A percentile compares a stretch with the other conserved stretches of the same genome.
Evolutionary conservation across 1,284 basidiomycete species (phyloP).

Genomic region (Phlebopus sp.): DNA sequence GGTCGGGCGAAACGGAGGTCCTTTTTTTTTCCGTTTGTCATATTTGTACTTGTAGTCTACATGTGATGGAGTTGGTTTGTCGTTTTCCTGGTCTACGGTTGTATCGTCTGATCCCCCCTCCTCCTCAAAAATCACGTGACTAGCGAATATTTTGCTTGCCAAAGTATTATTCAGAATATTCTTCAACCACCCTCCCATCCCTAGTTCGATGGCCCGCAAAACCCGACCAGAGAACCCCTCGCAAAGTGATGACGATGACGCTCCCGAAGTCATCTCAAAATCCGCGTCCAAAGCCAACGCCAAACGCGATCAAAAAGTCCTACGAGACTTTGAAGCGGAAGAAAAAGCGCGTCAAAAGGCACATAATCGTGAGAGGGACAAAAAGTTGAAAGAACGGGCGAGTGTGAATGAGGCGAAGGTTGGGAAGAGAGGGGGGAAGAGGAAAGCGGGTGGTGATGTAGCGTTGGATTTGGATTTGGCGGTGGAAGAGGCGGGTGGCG

Average conservation of each 20-base stretch:
- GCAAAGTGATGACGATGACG: slow-evolving; percentile 35
- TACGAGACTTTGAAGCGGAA: slow-evolving; percentile 34
- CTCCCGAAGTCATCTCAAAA: slow-evolving; percentile 46
- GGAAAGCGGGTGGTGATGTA: slow-evolving; percentile 12
- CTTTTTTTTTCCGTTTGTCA: too few relatives aligned
- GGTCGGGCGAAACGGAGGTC: too few relatives aligned
- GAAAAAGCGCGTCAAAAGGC: slow-evolving; percentile 38
- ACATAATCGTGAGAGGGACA: slow-evolving; percentile 44
- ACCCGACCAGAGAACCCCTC: slow-evolving; percentile 7
- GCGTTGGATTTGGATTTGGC: slow-evolving; percentile 7
- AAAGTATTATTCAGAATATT: too few relatives aligned
- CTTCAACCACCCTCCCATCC: too few relatives aligned
- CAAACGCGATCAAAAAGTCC: slow-evolving; percentile 32
- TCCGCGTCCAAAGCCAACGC: slow-evolving; percentile 39
- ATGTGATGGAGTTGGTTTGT: too few relatives aligned
- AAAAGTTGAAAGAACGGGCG: slow-evolving; percentile 46
- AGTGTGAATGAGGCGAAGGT: slow-evolving; percentile 32
- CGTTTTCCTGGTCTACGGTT: background rate
- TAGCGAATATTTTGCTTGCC: too few relatives aligned
- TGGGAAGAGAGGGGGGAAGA: slow-evolving; percentile 15
- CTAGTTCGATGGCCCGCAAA: slow-evolving; percentile 18
- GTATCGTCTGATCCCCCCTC: too few relatives aligned
- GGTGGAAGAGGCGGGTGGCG: background rate
- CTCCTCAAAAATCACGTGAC: slow-evolving; percentile 1
- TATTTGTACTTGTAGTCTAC: background rate